These are phyloP conservation scores for Odontarrhena argentea DNA, from an alignment of 345 rosid species.

Conservation along the genomic window DNA sequence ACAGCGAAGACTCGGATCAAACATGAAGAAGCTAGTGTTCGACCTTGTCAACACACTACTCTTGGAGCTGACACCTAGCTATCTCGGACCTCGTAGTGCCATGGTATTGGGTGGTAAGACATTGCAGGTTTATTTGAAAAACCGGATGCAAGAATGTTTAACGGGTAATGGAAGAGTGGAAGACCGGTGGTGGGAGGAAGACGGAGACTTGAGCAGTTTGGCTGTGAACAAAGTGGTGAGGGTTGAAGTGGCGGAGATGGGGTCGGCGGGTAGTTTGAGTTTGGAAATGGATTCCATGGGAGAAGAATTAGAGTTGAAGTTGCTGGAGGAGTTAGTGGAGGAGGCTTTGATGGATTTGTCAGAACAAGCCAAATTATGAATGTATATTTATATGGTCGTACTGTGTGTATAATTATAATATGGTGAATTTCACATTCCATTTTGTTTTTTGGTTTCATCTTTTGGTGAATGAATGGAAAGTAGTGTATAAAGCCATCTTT, in stretches of 20 bases:
- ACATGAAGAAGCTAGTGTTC: conserved; percentile 57
- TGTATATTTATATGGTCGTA: conserved; percentile 28
- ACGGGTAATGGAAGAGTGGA: conserved; percentile 38
- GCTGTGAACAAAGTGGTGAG: conserved; percentile 70
- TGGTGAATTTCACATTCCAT: conserved; percentile 19
- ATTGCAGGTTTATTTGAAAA: conserved; percentile 56
- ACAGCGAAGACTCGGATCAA: conserved; percentile 64
- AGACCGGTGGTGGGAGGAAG: conserved; percentile 46
- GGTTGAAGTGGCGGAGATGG: conserved; percentile 73
- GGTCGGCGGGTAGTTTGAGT: conserved; percentile 62
- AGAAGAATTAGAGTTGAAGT: conserved; percentile 61
- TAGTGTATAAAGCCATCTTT: conserved; percentile 10
- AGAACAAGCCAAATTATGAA: conserved; percentile 25
- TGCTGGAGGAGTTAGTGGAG: conserved; percentile 79
- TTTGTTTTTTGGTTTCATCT: background rate
- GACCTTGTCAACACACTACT: conserved; percentile 70
- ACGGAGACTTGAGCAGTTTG: conserved; percentile 63
- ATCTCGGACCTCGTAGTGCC: conserved; percentile 36
- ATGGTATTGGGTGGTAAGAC: conserved; percentile 17
- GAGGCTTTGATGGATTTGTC: conserved; percentile 64
- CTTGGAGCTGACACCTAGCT: conserved; percentile 50
- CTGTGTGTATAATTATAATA: conserved; percentile 32
- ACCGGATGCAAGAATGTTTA: conserved; percentile 72
- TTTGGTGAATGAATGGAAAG: conserved; percentile 28
- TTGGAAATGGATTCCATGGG: conserved; percentile 62